These are phyloP conservation scores for Protomyces gravidus DNA, from an alignment of 1,139 yeast genomes.

Conservation along the genomic window DNA sequence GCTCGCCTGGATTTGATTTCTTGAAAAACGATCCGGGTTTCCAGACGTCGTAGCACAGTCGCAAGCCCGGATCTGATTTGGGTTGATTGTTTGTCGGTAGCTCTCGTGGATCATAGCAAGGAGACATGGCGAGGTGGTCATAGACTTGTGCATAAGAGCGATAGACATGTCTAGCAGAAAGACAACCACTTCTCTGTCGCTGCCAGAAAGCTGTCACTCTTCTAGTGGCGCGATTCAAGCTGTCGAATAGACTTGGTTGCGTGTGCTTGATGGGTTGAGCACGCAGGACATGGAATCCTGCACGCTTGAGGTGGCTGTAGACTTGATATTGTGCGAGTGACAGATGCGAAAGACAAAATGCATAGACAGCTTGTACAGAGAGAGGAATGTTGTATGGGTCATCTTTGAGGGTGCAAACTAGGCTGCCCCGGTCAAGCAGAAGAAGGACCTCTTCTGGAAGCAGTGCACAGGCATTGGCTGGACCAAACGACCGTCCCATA, in stretches of 20 bases:
- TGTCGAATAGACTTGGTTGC: not conserved
- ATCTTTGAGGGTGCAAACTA: conserved; percentile 50
- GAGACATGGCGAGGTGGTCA: conserved; percentile 16
- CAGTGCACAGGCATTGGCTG: conserved; percentile 41
- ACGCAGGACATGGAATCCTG: conserved; percentile 66
- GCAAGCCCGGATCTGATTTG: not conserved
- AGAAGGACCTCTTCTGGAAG: conserved; percentile 67
- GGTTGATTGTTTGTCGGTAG: not conserved
- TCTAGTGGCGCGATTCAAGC: not conserved
- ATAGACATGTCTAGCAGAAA: not conserved
- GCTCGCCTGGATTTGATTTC: conserved; percentile 63
- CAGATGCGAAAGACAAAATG: conserved; percentile 47
- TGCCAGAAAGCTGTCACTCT: not conserved
- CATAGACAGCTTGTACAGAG: conserved; percentile 63
- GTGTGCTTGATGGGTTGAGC: conserved; percentile 27
- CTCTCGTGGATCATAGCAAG: not conserved
- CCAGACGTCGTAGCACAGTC: conserved; percentile 65
- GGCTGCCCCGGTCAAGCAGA: conserved; percentile 76
- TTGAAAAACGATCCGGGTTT: conserved; percentile 69
- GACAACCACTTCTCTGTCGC: not conserved
- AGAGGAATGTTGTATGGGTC: conserved; percentile 45
- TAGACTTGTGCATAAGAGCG: conserved; percentile 17
- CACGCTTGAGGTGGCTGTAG: conserved; percentile 68
- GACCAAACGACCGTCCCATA: conserved; percentile 56
- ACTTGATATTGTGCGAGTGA: conserved; percentile 56